These are phyloP conservation scores for Silene noctiflora DNA, from an alignment of 179 eudicot species.

Conservation along the genomic window DNA sequence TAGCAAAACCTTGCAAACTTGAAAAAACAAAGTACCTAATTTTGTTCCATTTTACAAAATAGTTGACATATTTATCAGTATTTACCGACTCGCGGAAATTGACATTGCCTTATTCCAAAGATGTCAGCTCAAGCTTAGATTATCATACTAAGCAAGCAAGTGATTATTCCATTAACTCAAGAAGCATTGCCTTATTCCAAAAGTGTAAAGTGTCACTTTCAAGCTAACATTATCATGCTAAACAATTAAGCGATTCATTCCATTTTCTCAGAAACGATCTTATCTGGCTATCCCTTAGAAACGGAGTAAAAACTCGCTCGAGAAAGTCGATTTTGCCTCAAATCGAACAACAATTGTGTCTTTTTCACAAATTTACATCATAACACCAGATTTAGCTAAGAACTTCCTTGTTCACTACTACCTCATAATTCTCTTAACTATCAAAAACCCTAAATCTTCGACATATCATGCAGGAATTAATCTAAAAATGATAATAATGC, in stretches of 20 bases:
- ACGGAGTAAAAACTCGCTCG: not conserved
- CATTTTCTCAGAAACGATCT: not conserved
- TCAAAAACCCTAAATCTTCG: not conserved
- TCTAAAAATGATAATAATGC: conserved; percentile 11
- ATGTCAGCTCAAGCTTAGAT: no score
- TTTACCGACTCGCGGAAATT: no score
- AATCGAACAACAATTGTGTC: conserved; percentile 1
- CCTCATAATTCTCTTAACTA: not conserved
- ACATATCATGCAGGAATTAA: not conserved
- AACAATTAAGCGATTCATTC: not conserved
- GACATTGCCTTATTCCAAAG: no score
- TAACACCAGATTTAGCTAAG: not conserved
- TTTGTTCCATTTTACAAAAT: no score
- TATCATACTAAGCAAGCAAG: not conserved
- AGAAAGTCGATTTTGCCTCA: not conserved
- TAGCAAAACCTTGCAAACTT: no score
- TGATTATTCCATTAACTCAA: not conserved
- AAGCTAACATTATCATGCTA: not conserved
- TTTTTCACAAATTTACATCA: not conserved
- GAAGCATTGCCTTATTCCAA: not conserved
- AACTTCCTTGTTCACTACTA: not conserved
- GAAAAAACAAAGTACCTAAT: no score
- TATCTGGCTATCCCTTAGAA: not conserved
- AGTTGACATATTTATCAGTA: no score
- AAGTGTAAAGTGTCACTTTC: not conserved